Conservation (phyloP, 1,284 basidiomycete genomes). For the Melampsora larici-populina region DNA sequence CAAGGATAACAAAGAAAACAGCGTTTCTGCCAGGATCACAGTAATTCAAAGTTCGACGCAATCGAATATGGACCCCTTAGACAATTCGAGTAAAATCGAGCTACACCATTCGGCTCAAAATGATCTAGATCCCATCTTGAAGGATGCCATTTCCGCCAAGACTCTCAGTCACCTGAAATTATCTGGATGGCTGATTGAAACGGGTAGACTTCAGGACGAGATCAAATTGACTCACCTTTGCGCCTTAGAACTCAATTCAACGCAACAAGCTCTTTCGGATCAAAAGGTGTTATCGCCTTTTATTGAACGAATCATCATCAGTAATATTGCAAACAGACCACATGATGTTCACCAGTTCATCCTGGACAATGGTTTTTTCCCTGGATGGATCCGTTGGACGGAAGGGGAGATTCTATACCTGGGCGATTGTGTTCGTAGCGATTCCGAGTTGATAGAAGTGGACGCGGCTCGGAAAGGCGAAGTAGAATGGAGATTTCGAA, state of each 20-base stretch:
- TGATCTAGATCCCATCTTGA: constrained; percentile 1
- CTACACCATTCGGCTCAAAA: background rate
- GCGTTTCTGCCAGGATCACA: constrained; percentile 9
- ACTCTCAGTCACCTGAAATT: constrained; percentile 20
- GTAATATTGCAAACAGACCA: constrained; percentile 27
- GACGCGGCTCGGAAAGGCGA: constrained; percentile 7
- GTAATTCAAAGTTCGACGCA: constrained; percentile 26
- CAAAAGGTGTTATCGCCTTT: constrained; percentile 3
- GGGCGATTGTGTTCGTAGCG: constrained; percentile 13
- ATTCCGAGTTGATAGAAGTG: background rate
- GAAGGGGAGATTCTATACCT: constrained; percentile 20
- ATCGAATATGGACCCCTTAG: constrained; percentile 9
- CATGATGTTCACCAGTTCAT: constrained; percentile 39
- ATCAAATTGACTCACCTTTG: constrained; percentile 24
- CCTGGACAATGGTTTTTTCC: constrained; percentile 18
- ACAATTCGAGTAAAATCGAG: background rate
- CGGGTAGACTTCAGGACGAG: constrained; percentile 8
- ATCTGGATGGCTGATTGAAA: constrained; percentile 35
- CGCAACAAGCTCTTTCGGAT: background rate
- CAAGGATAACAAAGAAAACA: background rate
- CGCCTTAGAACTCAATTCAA: constrained; percentile 19
- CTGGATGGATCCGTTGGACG: constrained; percentile 39
- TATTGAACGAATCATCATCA: constrained; percentile 7
- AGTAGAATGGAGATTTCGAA: constrained; percentile 38
- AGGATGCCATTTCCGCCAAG: constrained; percentile 17